A percentile compares a stretch with the other conserved stretches of the same genome.
Conservation (phyloP, 2,329 filamentous ascomycete species). For the Ascochyta viciae-villosae region DNA sequence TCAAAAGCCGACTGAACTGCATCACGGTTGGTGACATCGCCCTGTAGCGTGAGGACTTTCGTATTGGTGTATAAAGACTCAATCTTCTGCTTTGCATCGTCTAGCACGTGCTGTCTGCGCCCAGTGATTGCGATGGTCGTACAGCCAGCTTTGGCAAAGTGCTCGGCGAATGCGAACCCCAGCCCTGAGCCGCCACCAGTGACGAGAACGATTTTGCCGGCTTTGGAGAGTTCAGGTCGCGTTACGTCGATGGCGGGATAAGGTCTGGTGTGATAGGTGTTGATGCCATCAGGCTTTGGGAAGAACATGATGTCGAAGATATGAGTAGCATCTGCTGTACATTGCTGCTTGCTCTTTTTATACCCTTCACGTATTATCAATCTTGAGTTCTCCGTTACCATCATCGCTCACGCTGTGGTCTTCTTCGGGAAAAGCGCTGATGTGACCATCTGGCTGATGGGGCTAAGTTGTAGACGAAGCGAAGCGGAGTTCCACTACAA, state of each 20-base stretch:
- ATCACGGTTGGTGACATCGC: constrained; percentile 22
- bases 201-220: constrained; percentile 29
- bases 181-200: constrained; percentile 56
- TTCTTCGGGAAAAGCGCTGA: too few relatives aligned
- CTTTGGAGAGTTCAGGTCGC: constrained; percentile 27
- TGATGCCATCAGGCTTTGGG: background rate
- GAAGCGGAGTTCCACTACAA: too few relatives aligned
- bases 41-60: constrained; percentile 11
- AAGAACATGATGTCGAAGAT: background rate
- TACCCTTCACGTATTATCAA: background rate
- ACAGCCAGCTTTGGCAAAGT: too few relatives aligned
- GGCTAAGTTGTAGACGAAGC: too few relatives aligned
- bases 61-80: background rate
- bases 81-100: background rate
- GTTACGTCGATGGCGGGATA: constrained; percentile 41
- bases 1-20: constrained; percentile 20
- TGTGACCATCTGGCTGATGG: too few relatives aligned
- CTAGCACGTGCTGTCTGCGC: constrained; percentile 29
- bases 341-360: background rate
- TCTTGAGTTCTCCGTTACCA: background rate
- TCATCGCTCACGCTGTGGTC: too few relatives aligned
- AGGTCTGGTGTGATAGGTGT: background rate
- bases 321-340: background rate
- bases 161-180: constrained; percentile 33
- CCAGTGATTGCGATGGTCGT: constrained; percentile 35